Percentiles rank a stretch among this genome's conserved stretches.
Conservation (phyloP, 768 basidiomycete species). For the Mrakia blollopis region DNA sequence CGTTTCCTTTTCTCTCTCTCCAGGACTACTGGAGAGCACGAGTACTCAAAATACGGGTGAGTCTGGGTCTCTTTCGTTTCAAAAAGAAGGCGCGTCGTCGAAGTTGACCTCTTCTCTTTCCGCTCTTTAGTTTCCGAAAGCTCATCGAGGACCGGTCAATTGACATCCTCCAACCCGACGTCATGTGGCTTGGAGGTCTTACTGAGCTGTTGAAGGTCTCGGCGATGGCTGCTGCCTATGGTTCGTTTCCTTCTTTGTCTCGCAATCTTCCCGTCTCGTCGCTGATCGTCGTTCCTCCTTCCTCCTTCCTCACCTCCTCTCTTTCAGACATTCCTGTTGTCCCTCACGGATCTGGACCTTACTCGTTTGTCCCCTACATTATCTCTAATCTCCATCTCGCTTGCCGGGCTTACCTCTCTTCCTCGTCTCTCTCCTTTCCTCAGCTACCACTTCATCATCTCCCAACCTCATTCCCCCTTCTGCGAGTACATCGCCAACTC, state of each 20-base stretch:
- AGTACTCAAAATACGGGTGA: conserved; percentile 42
- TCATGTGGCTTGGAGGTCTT: conserved; percentile 38
- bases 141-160: conserved; percentile 46
- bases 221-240: conserved; percentile 41
- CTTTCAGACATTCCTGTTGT: conserved; percentile 49
- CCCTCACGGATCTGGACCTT: conserved; percentile 52
- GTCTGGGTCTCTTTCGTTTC: neutral
- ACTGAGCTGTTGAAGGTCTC: conserved; percentile 46
- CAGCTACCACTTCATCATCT: conserved; percentile 49
- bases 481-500: conserved; percentile 46
- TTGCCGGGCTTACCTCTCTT: neutral
- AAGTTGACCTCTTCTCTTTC: conserved; percentile 30
- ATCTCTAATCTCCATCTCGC: neutral
- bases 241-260: neutral
- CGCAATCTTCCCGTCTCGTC: neutral
- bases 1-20: neutral
- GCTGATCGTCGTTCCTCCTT: neutral
- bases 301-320: no score
- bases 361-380: conserved; percentile 38
- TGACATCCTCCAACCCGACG: conserved; percentile 47
- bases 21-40: conserved; percentile 47
- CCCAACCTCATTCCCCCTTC: conserved; percentile 44
- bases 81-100: neutral
- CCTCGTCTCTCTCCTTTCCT: neutral
- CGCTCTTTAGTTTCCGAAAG: conserved; percentile 40